Conservation (phyloP, 306 rosid species). For the Leucaena leucocephala region DNA sequence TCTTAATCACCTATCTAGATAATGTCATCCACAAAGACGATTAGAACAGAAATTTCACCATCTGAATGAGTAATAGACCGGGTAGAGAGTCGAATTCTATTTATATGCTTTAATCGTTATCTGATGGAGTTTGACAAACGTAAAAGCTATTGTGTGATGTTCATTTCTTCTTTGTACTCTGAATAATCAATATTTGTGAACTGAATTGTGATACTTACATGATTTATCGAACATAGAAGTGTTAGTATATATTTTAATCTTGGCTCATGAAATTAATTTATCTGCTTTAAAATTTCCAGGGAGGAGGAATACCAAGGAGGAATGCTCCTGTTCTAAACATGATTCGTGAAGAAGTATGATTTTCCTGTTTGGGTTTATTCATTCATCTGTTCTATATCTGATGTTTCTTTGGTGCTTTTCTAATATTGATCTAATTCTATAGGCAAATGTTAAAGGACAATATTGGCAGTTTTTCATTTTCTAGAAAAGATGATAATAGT, state of each 20-base stretch:
- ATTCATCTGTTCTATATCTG: not conserved
- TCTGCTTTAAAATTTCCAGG: constrained; percentile 54
- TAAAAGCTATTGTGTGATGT: not conserved
- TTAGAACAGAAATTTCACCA: not conserved
- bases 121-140: not conserved
- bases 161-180: not conserved
- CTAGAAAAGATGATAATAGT: not conserved
- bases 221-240: not conserved
- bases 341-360: constrained; percentile 89
- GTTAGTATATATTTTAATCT: constrained; percentile 14
- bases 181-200: not conserved
- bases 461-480: constrained; percentile 10
- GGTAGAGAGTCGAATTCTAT: not conserved
- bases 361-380: constrained; percentile 32
- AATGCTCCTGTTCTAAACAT: constrained; percentile 75
- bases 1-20: not conserved
- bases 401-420: not conserved
- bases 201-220: not conserved
- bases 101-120: not conserved
- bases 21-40: not conserved
- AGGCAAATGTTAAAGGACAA: not conserved
- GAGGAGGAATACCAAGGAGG: constrained; percentile 93
- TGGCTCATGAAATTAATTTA: constrained; percentile 12
- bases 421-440: not conserved
- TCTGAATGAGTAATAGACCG: not conserved